Evolutionary conservation across 2,329 filamentous ascomycete genomes (phyloP), one percentile per base, ranked within the genome.

Genomic region (Pochonia chlamydosporia): DNA sequence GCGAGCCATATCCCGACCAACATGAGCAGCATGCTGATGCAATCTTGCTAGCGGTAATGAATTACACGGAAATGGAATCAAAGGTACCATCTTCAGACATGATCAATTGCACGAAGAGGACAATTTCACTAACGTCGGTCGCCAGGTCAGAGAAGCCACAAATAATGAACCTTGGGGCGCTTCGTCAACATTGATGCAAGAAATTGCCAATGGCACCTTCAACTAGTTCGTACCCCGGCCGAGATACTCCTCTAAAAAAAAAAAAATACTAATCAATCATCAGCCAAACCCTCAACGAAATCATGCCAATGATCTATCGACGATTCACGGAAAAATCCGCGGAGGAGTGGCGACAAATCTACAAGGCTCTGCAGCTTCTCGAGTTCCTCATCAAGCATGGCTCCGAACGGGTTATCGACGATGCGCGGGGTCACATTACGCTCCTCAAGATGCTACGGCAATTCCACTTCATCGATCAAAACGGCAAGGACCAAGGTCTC

Each of bases 241-340:
- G 46, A 35, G 21, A n/a, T n/a, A n/a, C n/a, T n/a, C n/a, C n/a
- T n/a, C n/a, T n/a, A n/a, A n/a, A n/a, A n/a, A n/a, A n/a, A n/a
- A n/a, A n/a, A n/a, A n/a, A n/a, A n/a, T n/a, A n/a, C 14, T 50
- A 43, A 44, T 25, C 16, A n/a, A 16, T 35, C 16, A 28, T 8
- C 63, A 96, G 92, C 66, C 90, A 96, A 82, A 82, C 91, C 44
- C 82, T 99, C 48, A 97, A 97, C 69, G 93, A 99, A 69, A 97
- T 99, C 65, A 99, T 99, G 93, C 93, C 93, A 56, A 93, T 99
- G 89, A 96, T 99, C 63, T 99, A 99, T 75, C 93, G 95, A 63
- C 88, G 93, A 55, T 99, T 99, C 69, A 99, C 93, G 51, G 93
- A 99, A 67, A 99, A 99, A 75, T 80, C 90, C 7, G 92, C 93